Evolutionary conservation across 257 asterid genomes (phyloP).

Genomic region (Coffea eugenioides): DNA sequence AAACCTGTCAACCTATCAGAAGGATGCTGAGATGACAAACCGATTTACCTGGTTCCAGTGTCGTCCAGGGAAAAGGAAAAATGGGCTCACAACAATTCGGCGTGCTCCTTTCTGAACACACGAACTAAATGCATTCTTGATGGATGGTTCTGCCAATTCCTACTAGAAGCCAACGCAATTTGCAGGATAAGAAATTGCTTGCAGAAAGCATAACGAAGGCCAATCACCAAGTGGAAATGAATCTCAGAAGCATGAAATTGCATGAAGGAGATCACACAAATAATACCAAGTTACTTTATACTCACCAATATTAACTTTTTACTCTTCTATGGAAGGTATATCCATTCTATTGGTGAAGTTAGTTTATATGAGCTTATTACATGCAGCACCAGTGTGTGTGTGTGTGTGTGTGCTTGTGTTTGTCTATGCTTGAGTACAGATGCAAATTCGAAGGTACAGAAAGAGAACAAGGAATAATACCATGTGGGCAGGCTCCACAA

Average conservation of each 20-base stretch:
- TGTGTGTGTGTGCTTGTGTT: not conserved
- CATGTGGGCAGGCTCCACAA: constrained; percentile 99
- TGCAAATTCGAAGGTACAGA: not conserved
- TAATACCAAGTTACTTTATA: not conserved
- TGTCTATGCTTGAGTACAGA: not conserved
- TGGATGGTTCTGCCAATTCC: constrained; percentile 97
- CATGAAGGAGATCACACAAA: not conserved
- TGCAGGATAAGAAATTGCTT: not conserved
- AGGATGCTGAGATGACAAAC: not conserved
- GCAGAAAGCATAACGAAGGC: not conserved
- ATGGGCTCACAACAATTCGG: constrained; percentile 88
- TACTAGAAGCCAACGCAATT: constrained; percentile 17
- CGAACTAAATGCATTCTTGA: constrained; percentile 68
- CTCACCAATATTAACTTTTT: not conserved
- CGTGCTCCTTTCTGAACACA: constrained; percentile 86
- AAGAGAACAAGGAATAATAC: constrained; percentile 33
- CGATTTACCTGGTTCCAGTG: constrained; percentile 81
- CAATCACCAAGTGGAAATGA: not conserved
- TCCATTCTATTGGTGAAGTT: not conserved
- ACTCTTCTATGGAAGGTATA: not conserved
- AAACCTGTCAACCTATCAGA: not conserved
- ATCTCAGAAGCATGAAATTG: not conserved
- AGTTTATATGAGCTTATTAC: not conserved
- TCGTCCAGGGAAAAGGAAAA: constrained; percentile 93
- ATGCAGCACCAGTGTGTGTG: not conserved